Percentiles rank a stretch among this genome's conserved stretches.
phyloP scores from a whole-genome alignment of 2,329 filamentous ascomycete genomes.

The Bipolaris victoriae region DNA sequence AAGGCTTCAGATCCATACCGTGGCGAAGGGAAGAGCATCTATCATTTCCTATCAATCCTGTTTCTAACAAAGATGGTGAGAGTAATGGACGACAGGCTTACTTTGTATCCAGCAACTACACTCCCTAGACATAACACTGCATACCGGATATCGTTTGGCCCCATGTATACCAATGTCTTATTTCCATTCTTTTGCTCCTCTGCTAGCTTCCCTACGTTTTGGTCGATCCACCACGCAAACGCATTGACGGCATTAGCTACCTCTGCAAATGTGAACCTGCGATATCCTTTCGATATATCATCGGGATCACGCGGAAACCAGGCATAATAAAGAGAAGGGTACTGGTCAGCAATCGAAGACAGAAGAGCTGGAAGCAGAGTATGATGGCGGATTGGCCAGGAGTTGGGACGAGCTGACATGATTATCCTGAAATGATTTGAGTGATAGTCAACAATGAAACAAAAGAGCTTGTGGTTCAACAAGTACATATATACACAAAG shows the following conservation, averaged over 20 bases:
- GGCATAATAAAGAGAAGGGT: slow-evolving; percentile 5
- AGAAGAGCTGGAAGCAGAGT: background rate
- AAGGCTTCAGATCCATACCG: slow-evolving; percentile 29
- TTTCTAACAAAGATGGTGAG: background rate
- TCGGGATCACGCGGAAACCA: slow-evolving; percentile 10
- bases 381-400: background rate
- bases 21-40: slow-evolving; percentile 31
- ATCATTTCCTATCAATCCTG: background rate
- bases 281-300: slow-evolving; percentile 31
- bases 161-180: slow-evolving; percentile 32
- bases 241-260: slow-evolving; percentile 36
- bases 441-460: background rate
- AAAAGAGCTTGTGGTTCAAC: too few relatives aligned
- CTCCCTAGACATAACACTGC: slow-evolving; percentile 48
- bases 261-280: slow-evolving; percentile 33
- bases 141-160: slow-evolving; percentile 47
- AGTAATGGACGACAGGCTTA: slow-evolving; percentile 5
- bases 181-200: slow-evolving; percentile 26
- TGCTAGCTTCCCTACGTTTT: slow-evolving; percentile 32
- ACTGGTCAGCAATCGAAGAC: background rate
- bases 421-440: background rate
- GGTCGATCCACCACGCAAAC: slow-evolving; percentile 35
- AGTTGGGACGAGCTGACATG: background rate
- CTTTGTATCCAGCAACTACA: slow-evolving; percentile 51
- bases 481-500: background rate